Evolutionary conservation across 2,329 filamentous ascomycete species (phyloP), one percentile per base, ranked within the genome.

Genomic region (Pseudogymnoascus pannorum): DNA sequence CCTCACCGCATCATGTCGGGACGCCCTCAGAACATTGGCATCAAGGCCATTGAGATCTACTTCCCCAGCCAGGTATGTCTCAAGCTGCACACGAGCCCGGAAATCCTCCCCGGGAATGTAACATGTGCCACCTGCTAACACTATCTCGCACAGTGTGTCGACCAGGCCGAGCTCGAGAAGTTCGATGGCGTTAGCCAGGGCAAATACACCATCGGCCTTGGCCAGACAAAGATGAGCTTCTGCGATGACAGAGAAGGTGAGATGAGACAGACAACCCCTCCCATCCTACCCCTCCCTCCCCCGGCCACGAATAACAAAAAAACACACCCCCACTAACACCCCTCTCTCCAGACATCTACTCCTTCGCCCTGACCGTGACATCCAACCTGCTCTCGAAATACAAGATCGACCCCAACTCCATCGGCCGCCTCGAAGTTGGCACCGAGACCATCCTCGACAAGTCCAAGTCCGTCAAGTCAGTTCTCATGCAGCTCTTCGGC

Each of bases 21-120:
- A 69, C 87, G 88, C 77, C 88, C 90, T 67, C 86, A 92, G 77
- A 93, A 93, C 79, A 87, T 94, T 76, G 90, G 90, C 83, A 92
- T 94, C 75, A 93, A 94, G 81, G 90, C 89, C 87, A 90, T 94
- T 76, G 90, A 94, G 75, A 85, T 94, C 73, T 94, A 94, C 77
- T 90, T 91, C 73, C 90, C 90, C 67, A 89, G 82, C 75, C 90
- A 93, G 86, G 90, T 93, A 77, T 66, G 86, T 77, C 61, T 24
- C 58, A 61, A 16, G 44, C 18, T 57, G 22, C 40, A 12, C 16
- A 61, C 31, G 14, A 54, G 40, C 48, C 40, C 20, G 2, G 14
- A 48, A 12, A 3, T 26, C 42, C 42, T 48, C 24, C 18, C 42
- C 9, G 24, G n/a, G n/a, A n/a, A n/a, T n/a, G n/a, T n/a, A n/a